A percentile compares a stretch with the other conserved stretches of the same genome.
These are phyloP conservation scores for Handroanthus guayacan DNA, from an alignment of 257 asterid genomes.

Conservation along the genomic window DNA sequence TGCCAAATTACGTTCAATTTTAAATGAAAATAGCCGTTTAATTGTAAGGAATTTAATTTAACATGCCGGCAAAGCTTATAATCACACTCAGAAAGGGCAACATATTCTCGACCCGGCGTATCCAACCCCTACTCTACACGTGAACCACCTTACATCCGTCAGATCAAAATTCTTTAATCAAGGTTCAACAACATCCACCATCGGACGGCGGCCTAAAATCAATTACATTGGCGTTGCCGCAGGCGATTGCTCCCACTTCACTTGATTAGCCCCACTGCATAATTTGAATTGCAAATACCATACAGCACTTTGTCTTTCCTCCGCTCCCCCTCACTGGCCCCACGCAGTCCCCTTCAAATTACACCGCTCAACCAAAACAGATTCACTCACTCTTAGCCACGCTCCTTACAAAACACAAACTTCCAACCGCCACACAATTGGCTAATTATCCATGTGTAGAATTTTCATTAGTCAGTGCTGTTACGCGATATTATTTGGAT, in stretches of 20 bases:
- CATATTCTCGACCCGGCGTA: background rate
- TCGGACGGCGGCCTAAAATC: background rate
- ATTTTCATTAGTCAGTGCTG: background rate
- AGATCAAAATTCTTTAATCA: background rate
- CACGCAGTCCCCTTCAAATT: constrained; percentile 43
- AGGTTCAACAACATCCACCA: constrained; percentile 18
- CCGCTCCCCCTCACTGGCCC: constrained; percentile 43
- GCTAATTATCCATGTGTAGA: constrained; percentile 13
- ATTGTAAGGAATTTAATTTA: background rate
- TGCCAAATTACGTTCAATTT: background rate
- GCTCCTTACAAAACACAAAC: constrained; percentile 21
- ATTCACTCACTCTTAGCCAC: constrained; percentile 18
- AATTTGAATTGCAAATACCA: constrained; percentile 42
- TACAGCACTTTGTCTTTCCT: constrained; percentile 29
- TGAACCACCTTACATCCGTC: background rate
- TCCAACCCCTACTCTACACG: background rate
- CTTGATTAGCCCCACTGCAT: constrained; percentile 9
- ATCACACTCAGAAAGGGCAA: background rate
- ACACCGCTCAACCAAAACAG: constrained; percentile 56
- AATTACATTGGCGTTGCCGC: background rate
- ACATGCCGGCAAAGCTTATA: constrained; percentile 25
- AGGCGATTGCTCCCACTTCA: background rate
- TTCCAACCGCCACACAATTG: background rate
- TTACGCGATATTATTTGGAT: constrained; percentile 27
- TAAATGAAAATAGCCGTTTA: constrained; percentile 23